Base-by-base conservation (phyloP, 805 yeast species). In the Candida qinlingensis region DNA sequence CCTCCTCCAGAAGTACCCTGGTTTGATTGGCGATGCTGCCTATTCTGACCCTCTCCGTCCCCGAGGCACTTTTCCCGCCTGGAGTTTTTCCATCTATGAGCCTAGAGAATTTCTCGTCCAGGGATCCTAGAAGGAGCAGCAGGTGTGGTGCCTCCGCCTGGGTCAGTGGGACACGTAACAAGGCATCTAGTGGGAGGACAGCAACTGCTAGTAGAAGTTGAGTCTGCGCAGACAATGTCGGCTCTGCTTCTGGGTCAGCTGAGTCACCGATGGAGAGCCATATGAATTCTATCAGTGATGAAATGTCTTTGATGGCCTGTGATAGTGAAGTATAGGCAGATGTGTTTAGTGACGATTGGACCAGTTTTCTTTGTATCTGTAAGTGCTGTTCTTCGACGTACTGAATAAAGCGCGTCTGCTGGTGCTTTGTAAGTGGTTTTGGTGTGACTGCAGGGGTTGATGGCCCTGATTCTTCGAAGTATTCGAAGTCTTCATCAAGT, bases 131-230 rank as follows among this genome's bases (percentile, higher is more conserved):
- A 6, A 72, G 51, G 34, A 64, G 65, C 37, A 76, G 64, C 39
- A 77, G 51, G 58, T 69, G 58, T 34, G 71, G 52, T 31, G 69
- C 57, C 47, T 61, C 59, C 46, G 39, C 47, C 27, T 48, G 45
- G 47, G 55, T 37, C 47, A 71, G 51, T 42, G 70, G 53, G 52
- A 69, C 69, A 54, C 74, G 80, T 11, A 69, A 73, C 7, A 82
- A 54, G 55, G 77, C 85, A 53, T 84, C 91, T 42, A 80, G 73
- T 30, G 84, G 58, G 52, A 85, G 90, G 44, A 85, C 88, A 43
- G 87, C 77, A 3, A 86, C 72, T 38, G 74, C 73, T 27, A 87
- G 67, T 13, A 85, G 63, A 55, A 83, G 85, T 45, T 80, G 80
- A 0, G 76, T 70, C 61, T 84, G 91, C 1, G 87, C 87, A 58